phyloP scores from a whole-genome alignment of 768 basidiomycete genomes.

The Mycena rebaudengoi region DNA sequence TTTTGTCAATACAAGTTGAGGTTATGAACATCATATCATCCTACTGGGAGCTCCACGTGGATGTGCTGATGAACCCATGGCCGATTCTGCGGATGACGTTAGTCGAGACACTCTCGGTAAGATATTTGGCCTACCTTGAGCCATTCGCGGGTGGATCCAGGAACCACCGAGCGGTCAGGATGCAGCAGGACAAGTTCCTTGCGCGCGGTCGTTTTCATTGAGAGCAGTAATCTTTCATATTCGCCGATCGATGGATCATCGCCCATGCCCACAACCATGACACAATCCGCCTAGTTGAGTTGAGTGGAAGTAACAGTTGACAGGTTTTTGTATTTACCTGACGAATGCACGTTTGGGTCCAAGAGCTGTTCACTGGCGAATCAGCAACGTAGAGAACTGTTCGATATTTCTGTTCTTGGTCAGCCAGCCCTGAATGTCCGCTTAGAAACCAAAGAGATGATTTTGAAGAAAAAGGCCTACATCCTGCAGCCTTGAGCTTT shows the following conservation, averaged over 20 bases:
- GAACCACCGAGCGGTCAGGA: slow-evolving; percentile 85
- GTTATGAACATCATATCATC: slow-evolving; percentile 23
- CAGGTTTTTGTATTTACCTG: slow-evolving; percentile 63
- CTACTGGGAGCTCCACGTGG: slow-evolving; percentile 89
- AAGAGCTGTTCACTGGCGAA: slow-evolving; percentile 92
- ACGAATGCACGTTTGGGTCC: slow-evolving; percentile 98
- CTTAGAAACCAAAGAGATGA: too few species aligned
- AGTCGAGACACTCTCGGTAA: not conserved
- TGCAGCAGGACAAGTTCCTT: slow-evolving; percentile 96
- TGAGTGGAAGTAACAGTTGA: slow-evolving; percentile 1
- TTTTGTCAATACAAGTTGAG: slow-evolving; percentile 13
- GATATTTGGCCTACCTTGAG: slow-evolving; percentile 69
- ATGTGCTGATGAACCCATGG: slow-evolving; percentile 97
- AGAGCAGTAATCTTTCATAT: slow-evolving; percentile 91
- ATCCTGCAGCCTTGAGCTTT: slow-evolving; percentile 86
- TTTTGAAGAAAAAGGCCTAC: not conserved
- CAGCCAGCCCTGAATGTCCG: slow-evolving; percentile 92
- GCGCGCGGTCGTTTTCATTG: slow-evolving; percentile 97
- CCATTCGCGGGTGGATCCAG: slow-evolving; percentile 96
- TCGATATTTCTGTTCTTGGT: slow-evolving; percentile 92
- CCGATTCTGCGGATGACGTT: slow-evolving; percentile 79
- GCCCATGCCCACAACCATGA: slow-evolving; percentile 93
- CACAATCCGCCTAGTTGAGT: slow-evolving; percentile 78
- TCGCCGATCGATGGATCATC: slow-evolving; percentile 93
- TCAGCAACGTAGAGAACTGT: slow-evolving; percentile 97